Base-by-base conservation (phyloP, 805 yeast species). In the Kazachstania taianensis region DNA sequence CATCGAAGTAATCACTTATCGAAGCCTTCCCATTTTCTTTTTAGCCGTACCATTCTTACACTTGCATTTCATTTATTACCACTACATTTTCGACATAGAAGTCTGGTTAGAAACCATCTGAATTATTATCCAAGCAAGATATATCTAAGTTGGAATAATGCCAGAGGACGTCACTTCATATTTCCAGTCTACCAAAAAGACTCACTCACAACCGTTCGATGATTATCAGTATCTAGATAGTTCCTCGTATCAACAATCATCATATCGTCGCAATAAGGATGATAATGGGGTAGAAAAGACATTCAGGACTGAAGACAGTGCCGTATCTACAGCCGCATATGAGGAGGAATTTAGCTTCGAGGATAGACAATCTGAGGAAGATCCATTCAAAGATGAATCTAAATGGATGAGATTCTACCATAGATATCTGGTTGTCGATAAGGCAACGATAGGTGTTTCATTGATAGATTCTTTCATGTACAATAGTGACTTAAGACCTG, bases 401-500 rank as follows among this genome's bases (percentile, higher is more conserved):
- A 22, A 24, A 14, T 41, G 42, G 39, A 19, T 30, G 7, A 39
- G 36, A 23, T 22, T 41, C 12, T 41, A 41, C 16, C 36, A 35
- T 24, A 41, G 38, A 14, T 29, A 38, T 23, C 17, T 41, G 12
- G 17, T 41, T 26, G 30, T 39, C 13, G 45, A 41, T 27, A 39
- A 39, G 20, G 13, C 40, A 7, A 29, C 23, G 13, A 30, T 59
- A 5, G 66, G 62, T n/a, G 61, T 78, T 29, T 16, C 33, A 25
- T 20, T 44, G 5, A 17, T 43, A n/a, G 46, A 43, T 13, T 39
- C 59, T 8, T 85, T 80, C 50, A 65, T 85, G n/a, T 73, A 70
- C 52, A 85, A 84, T 56, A 68, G 69, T 42, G 96, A 86, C 61
- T 66, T 86, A 49, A 71, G 74, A 42, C 95, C 95, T 0, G 86